Base-by-base conservation (phyloP, 441 rosid species). In the Arabidopsis lyrata region DNA sequence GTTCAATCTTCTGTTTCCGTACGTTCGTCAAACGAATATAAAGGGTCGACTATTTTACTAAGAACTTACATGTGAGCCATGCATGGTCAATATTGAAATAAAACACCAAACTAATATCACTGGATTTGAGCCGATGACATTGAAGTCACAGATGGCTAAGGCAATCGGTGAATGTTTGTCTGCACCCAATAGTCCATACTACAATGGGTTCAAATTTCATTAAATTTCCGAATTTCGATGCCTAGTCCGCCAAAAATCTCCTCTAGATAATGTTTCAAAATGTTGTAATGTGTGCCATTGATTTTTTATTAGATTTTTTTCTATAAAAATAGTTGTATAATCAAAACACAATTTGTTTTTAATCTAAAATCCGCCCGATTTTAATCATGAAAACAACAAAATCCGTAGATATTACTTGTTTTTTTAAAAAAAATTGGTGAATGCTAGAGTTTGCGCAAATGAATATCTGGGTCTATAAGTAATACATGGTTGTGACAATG, bases 281-380 rank as follows among this genome's bases (percentile, higher is more conserved):
- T 49, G 34, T 75, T 68, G 74, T 65, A 27, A 35, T 69, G 79
- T 55, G 79, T 76, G 79, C 75, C 75, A 45, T 50, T 13, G 7
- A 39, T 24, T 4, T 15, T 8, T 11, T 45, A 7, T 31, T 5
- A 16, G 5, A 54, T 1, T 36, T 16, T n/a, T 8, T 10, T n/a
- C 29, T 6, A 18, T 1, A 18, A 18, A 18, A 20, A 38, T 8
- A 38, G 36, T 50, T 22, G 20, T 42, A 38, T 18, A 18, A 18
- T 1, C 0, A 53, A 72, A 16, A 4, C 5, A 41, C 3, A 56
- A 11, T 13, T 45, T 14, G 55, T 9, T 54, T 10, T 72, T 47
- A 41, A 53, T 15, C 7, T 63, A 15, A n/a, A 18, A 1, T 24
- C 35, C 13, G 8, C 24, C 3, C 5, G 38, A 70, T 27, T 24